Base-by-base conservation (phyloP, 2,329 filamentous ascomycete genomes). In the Ophioceras dolichostomum region DNA sequence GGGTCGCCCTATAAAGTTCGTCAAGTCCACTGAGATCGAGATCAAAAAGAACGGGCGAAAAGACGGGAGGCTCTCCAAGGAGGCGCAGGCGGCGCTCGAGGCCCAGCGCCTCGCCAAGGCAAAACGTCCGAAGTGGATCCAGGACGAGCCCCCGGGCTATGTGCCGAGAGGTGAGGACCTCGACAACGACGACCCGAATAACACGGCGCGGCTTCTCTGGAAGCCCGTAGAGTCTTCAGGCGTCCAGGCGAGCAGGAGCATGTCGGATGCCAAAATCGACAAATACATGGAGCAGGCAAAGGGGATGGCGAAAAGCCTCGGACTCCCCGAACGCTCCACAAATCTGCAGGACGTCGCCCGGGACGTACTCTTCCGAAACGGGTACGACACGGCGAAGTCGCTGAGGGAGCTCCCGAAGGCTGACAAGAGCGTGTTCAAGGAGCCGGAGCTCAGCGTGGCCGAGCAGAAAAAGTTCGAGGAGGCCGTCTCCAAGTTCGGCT, bases 381-480 rank as follows among this genome's bases (percentile, higher is more conserved):
- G 76, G 19, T 96, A 84, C 54, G 69, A 94, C 49, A 60, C 70
- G 1, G 71, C 83, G 14, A 70, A 70, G 45, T 83, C 89, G 1
- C 62, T 94, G 18, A 73, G 78, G 44, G 70, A 74, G 40, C 67
- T 96, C 22, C 67, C 74, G 37, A 74, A 75, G 47, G 65, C 79
- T 10, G 76, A 88, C 42, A 76, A 76, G 42, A 68, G 73, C 26
- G 77, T 77, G 36, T 78, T 96, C 49, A 87, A 88, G 49, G 88
- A 96, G 55, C 91, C 91, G 0, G 76, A 84, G 39, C 61, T 94
- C 35, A 84, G 68, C 31, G 67, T 83, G 8, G 68, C 83, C 22
- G 88, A 98, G 54, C 64, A 83, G 43, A 91, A 91, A 59, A 83
- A 81, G 42, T 96, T 96, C 49, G 91, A 95, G 52, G 88, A 95